phyloP scores from a whole-genome alignment of 2,329 filamentous ascomycete genomes.

The Scedosporium aurantiacum region DNA sequence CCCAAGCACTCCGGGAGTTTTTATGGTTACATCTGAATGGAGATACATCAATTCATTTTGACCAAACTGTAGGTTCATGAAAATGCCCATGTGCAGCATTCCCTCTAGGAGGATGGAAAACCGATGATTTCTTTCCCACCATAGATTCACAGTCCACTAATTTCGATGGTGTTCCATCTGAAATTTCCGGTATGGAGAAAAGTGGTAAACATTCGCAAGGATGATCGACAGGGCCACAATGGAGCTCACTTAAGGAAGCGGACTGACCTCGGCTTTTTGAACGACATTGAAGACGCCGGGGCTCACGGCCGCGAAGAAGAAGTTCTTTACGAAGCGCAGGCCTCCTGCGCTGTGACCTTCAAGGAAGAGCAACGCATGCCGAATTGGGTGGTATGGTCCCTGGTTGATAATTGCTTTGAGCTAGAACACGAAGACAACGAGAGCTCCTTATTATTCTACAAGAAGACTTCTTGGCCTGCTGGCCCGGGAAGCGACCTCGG shows the following conservation, averaged over 20 bases:
- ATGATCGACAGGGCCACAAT: background rate
- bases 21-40: background rate
- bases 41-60: background rate
- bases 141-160: background rate
- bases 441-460: too few species aligned
- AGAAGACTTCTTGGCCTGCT: background rate
- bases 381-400: background rate
- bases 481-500: background rate
- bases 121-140: background rate
- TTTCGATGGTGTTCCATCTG: background rate
- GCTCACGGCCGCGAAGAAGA: background rate
- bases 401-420: background rate
- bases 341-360: background rate
- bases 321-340: background rate
- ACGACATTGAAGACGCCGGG: background rate
- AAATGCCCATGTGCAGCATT: background rate
- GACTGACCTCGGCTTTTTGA: background rate
- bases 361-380: background rate
- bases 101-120: background rate
- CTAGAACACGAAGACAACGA: background rate
- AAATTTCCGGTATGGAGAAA: background rate
- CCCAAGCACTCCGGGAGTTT: background rate
- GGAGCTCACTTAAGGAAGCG: background rate
- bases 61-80: background rate
- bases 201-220: background rate